Evolutionary conservation across 2,329 filamentous ascomycete genomes (phyloP).

Genomic region (Sordariomycetes sp.): DNA sequence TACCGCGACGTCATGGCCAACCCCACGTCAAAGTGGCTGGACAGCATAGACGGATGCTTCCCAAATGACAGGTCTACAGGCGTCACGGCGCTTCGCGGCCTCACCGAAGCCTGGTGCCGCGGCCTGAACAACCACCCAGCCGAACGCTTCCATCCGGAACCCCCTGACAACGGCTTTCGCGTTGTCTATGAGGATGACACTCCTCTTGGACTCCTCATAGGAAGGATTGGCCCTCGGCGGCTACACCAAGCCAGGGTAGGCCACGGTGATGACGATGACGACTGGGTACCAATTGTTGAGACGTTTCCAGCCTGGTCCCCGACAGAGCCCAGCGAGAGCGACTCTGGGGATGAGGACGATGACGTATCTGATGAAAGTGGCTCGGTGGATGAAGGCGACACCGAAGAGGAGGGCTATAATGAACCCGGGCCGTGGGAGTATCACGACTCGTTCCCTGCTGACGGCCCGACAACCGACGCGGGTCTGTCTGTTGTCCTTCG

Average conservation of each 20-base stretch:
- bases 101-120: slow-evolving; percentile 30
- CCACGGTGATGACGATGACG: background rate
- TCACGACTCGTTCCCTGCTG: no score
- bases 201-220: background rate
- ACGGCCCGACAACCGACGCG: no score
- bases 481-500: no score
- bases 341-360: background rate
- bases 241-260: background rate
- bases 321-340: background rate
- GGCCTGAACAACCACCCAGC: slow-evolving; percentile 31
- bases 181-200: background rate
- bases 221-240: background rate
- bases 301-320: background rate
- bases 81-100: slow-evolving; percentile 29
- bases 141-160: background rate
- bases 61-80: slow-evolving; percentile 16
- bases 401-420: background rate
- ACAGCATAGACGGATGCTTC: slow-evolving; percentile 30
- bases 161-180: background rate
- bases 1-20: slow-evolving; percentile 21
- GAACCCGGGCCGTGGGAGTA: background rate
- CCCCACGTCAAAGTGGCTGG: slow-evolving; percentile 19
- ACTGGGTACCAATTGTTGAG: background rate
- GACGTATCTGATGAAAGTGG: background rate
- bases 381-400: background rate